A percentile compares a stretch with the other conserved stretches of the same genome.
phyloP scores from a whole-genome alignment of 768 basidiomycete genomes.

The Xerocomellus amylosporus region DNA sequence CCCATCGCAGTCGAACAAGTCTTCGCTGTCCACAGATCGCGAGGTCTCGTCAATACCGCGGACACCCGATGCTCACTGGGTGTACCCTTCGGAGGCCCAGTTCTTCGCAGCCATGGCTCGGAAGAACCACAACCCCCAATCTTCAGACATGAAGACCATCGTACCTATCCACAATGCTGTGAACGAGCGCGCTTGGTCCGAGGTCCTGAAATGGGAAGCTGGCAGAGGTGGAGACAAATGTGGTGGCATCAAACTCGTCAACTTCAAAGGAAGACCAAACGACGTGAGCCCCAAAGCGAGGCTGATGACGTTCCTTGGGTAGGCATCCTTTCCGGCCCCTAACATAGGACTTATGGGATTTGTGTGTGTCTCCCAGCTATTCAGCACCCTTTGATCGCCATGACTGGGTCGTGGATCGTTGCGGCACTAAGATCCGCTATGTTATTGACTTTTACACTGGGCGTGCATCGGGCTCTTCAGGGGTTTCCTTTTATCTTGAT shows the following conservation, averaged over 20 bases:
- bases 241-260: conserved; percentile 78
- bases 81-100: conserved; percentile 97
- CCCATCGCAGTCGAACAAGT: neutral
- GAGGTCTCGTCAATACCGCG: conserved; percentile 89
- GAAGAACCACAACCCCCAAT: conserved; percentile 86
- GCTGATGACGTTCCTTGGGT: conserved; percentile 86
- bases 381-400: conserved; percentile 94
- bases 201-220: conserved; percentile 79
- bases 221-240: conserved; percentile 80
- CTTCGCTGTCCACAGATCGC: conserved; percentile 64
- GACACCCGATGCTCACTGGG: conserved; percentile 73
- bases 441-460: conserved; percentile 99
- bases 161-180: conserved; percentile 99
- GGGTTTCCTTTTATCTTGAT: conserved; percentile 89
- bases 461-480: conserved; percentile 44
- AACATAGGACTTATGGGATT: neutral
- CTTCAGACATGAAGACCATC: conserved; percentile 90
- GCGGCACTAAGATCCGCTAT: conserved; percentile 85
- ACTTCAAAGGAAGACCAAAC: conserved; percentile 85
- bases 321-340: conserved; percentile 26
- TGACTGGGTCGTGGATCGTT: conserved; percentile 95
- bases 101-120: conserved; percentile 97
- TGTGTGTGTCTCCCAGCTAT: conserved; percentile 53
- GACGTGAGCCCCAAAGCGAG: conserved; percentile 80
- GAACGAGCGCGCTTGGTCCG: conserved; percentile 89